phyloP scores from a whole-genome alignment of 257 asterid genomes.

The Nicotiana attenuata region DNA sequence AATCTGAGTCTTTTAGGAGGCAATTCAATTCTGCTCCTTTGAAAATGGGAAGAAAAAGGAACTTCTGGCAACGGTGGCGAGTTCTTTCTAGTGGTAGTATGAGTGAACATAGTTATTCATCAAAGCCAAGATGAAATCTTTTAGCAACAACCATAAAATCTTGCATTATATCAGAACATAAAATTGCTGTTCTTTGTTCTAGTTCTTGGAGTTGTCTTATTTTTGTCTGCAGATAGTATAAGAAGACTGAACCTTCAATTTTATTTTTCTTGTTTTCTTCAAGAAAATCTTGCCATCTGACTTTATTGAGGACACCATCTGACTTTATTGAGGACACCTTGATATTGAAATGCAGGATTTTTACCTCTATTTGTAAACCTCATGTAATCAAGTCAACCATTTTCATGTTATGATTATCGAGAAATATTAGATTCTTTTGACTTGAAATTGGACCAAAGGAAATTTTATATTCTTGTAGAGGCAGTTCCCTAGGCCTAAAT shows the following conservation, averaged over 20 bases:
- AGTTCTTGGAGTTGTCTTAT: neutral
- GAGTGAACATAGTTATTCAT: conserved; percentile 63
- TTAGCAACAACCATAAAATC: neutral
- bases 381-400: neutral
- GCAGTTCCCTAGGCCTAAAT: neutral
- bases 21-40: conserved; percentile 81
- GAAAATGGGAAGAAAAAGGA: conserved; percentile 42
- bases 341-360: neutral
- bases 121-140: conserved; percentile 17
- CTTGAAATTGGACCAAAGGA: neutral
- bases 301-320: no score
- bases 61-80: conserved; percentile 65
- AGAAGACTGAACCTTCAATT: neutral
- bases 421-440: neutral
- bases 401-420: neutral
- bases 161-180: neutral
- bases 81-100: conserved; percentile 65
- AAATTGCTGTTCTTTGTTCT: neutral
- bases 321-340: no score
- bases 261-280: no score
- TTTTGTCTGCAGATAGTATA: neutral
- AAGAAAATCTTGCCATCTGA: no score
- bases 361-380: neutral
- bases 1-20: conserved; percentile 69
- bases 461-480: neutral